Evolutionary conservation across 2,329 filamentous ascomycete species (phyloP), one percentile per base, ranked within the genome.

Genomic region (Mollisiaceae sp.): DNA sequence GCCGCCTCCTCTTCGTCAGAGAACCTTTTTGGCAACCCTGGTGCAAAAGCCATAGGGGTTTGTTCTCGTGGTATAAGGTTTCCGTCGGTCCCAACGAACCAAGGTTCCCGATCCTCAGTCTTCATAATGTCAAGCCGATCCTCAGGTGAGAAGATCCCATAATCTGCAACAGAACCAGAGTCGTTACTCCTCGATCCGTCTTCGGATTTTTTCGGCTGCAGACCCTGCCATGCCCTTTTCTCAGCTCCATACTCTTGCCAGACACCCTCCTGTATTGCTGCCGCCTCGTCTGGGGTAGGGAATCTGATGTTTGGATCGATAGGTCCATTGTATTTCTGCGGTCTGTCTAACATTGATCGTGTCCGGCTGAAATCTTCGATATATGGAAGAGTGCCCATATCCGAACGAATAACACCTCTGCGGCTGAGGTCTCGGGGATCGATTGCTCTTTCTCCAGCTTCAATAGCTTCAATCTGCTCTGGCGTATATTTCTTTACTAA

Each of bases 301-400:
- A 85, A 80, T 67, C 88, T 83, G 59, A 82, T 67, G 58, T 70
- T 71, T 1, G 71, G 70, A 35, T 74, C 73, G 27, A 72, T 60
- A 12, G 73, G 72, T 15, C 68, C 69, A n/a, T 72, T 64, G 22
- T 69, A 70, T 77, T 79, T 82, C 71, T 79, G 85, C 77, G 82
- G 87, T 76, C 89, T 86, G 80, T 98, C 94, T 67, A 95, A 85
- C 59, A 92, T 83, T 61, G 93, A 92, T 74, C 92, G 87, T 69
- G 94, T 85, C 64, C 85, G 85, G 66, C 90, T 87, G 74, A 97
- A 91, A 78, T 97, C 92, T 77, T 97, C 93, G 63, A 94, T 80
- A 78, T 97, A 95, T 67, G 86, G 82, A 59, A 94, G 81, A 61
- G 83, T 82, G 82, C 92, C 91, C 9, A 88, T 85, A 76, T 97